Evolutionary conservation across 768 basidiomycete species (phyloP).

Genomic region (Chalciporus piperatus): DNA sequence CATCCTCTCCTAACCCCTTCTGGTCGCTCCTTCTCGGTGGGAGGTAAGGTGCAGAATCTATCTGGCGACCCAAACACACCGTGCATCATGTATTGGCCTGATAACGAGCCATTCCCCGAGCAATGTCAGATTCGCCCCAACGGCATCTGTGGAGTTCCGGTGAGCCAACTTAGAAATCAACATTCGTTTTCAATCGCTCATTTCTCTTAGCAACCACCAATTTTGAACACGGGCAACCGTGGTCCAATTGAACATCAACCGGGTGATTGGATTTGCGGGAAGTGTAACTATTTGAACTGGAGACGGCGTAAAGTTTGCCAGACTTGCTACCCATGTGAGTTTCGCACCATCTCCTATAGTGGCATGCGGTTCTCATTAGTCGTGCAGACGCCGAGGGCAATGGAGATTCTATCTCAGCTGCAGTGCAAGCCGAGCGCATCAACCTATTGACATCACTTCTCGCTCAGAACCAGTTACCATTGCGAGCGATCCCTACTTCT

Average conservation of each 20-base stretch:
- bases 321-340: slow-evolving; percentile 80
- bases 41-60: slow-evolving; percentile 78
- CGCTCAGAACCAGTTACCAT: slow-evolving; percentile 47
- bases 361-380: slow-evolving; percentile 7
- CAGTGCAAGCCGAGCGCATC: slow-evolving; percentile 83
- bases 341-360: slow-evolving; percentile 9
- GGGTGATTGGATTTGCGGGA: slow-evolving; percentile 79
- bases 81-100: slow-evolving; percentile 89
- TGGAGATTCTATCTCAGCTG: slow-evolving; percentile 81
- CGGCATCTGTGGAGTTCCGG: slow-evolving; percentile 51
- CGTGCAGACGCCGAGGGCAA: slow-evolving; percentile 78
- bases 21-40: slow-evolving; percentile 70
- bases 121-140: slow-evolving; percentile 74
- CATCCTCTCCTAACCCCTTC: slow-evolving; percentile 81
- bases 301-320: slow-evolving; percentile 85
- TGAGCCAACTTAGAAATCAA: slow-evolving; percentile 27
- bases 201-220: slow-evolving; percentile 61
- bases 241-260: slow-evolving; percentile 87
- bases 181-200: neutral
- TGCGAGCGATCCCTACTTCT: slow-evolving; percentile 13
- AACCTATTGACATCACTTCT: slow-evolving; percentile 75
- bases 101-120: slow-evolving; percentile 82
- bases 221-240: slow-evolving; percentile 84
- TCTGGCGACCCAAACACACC: slow-evolving; percentile 68
- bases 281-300: slow-evolving; percentile 89